These are phyloP conservation scores for Fennellomyces sp. DNA, from an alignment of 371 early-diverging fungal genomes.

Conservation along the genomic window DNA sequence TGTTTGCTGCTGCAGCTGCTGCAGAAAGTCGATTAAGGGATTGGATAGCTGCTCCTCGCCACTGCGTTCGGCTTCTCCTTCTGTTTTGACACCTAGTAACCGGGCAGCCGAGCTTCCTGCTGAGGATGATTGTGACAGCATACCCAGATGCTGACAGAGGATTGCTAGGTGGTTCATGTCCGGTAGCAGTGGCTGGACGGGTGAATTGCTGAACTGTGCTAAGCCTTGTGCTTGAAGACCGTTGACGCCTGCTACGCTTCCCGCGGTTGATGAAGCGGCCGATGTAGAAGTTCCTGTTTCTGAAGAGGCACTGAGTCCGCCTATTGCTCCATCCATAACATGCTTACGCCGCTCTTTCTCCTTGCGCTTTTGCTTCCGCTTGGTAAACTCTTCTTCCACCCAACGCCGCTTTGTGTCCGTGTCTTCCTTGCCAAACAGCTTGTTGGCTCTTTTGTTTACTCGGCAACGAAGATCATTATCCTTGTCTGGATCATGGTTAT, in stretches of 20 bases:
- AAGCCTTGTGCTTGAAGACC: not conserved
- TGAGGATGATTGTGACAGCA: conserved; percentile 11
- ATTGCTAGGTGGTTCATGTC: conserved; percentile 46
- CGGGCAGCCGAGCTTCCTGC: not conserved
- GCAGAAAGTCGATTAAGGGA: conserved; percentile 17
- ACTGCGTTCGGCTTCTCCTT: not conserved
- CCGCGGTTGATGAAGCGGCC: not conserved
- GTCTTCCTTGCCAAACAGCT: conserved; percentile 66
- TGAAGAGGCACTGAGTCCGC: conserved; percentile 5
- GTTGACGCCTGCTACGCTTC: not conserved
- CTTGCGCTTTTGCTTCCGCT: conserved; percentile 67
- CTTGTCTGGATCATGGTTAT: conserved; percentile 49
- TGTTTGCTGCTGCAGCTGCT: conserved; percentile 27
- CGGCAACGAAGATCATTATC: conserved; percentile 83
- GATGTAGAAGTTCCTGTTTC: not conserved
- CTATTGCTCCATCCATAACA: conserved; percentile 21
- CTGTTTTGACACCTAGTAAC: not conserved
- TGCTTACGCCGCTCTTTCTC: conserved; percentile 66
- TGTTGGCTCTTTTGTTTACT: conserved; percentile 78
- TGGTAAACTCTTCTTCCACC: conserved; percentile 75
- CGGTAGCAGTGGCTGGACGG: not conserved
- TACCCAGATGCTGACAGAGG: conserved; percentile 47
- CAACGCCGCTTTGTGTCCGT: conserved; percentile 70
- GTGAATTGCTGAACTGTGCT: not conserved
- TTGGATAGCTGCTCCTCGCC: not conserved